Evolutionary conservation across 257 asterid species (phyloP), one percentile per base, ranked within the genome.

Genomic region (Solanum tarapatanum): DNA sequence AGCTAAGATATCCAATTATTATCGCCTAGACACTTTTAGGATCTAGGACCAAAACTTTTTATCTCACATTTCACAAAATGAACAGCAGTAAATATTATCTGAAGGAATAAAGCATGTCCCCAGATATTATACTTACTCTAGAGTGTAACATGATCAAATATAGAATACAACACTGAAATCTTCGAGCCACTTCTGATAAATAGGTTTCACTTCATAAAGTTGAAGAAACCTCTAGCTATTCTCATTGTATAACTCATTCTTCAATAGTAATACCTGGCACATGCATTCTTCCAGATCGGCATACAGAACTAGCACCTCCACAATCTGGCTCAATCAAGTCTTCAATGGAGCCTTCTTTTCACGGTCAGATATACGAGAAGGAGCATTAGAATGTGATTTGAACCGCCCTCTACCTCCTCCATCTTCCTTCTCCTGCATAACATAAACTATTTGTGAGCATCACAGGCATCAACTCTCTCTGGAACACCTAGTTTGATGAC

Each of bases 281-380:
- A 14, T 43, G 55, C 24, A 79, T 11, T 60, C 84, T 24, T 43
- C 84, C n/a, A 43, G 66, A 79, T 43, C 37, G 2, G 5, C 66
- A 79, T 45, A 79, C 43, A 39, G 37, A 43, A 43, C 24, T 7
- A 79, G 33, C 26, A 30, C 30, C 21, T 21, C 69, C 85, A 82
- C 19, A 1, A 19, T 36, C 28, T 21, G 72, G 41, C 86, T 39
- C 70, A 26, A 73, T 91, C 77, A 96, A 75, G 95, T 94, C 93
- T 95, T 95, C 90, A 96, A 83, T 43, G 98, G 99, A 75, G 99
- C 99, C 93, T 96, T 96, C 95, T 96, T 96, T 87, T 90, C 98
- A 89, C 98, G 90, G 91, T 96, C 99, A 36, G 96, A 95, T 89
- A 96, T 96, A 51, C 99, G 94, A 82, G 96, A 93, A 86, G 98